phyloP scores from a whole-genome alignment of 2,329 filamentous ascomycete genomes.

The Colletotrichum incanum region DNA sequence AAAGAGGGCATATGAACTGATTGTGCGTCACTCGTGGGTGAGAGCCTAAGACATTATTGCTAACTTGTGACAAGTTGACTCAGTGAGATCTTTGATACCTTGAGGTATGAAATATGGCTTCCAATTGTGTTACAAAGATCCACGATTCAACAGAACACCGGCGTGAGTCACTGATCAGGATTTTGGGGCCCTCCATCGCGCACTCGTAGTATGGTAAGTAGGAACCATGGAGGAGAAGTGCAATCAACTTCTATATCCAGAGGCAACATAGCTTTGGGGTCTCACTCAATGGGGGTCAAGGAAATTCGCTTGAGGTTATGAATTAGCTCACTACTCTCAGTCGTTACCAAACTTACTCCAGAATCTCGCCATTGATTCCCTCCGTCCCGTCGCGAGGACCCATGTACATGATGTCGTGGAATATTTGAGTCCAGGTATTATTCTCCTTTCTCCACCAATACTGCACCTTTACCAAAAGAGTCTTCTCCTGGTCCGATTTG shows the following conservation, averaged over 20 bases:
- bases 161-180: not conserved
- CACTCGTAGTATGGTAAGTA: not conserved
- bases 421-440: conserved; percentile 45
- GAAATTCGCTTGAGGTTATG: not conserved
- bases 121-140: not conserved
- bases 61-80: not conserved
- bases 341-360: not conserved
- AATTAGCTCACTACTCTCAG: not conserved
- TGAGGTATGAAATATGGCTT: rapidly evolving
- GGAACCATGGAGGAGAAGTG: not conserved
- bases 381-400: conserved; percentile 48
- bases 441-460: conserved; percentile 51
- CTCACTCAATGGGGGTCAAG: rapidly evolving
- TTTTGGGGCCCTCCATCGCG: not conserved
- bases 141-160: no score
- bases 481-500: not conserved
- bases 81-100: not conserved
- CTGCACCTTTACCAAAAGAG: conserved; percentile 49
- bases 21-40: not conserved
- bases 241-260: no score
- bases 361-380: conserved; percentile 41
- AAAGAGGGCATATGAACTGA: not conserved
- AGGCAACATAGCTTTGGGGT: no score
- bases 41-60: not conserved
- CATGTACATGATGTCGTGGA: conserved; percentile 51